These are phyloP conservation scores for Colletotrichum sp. DNA, from an alignment of 2,329 filamentous ascomycete genomes.

Conservation along the genomic window DNA sequence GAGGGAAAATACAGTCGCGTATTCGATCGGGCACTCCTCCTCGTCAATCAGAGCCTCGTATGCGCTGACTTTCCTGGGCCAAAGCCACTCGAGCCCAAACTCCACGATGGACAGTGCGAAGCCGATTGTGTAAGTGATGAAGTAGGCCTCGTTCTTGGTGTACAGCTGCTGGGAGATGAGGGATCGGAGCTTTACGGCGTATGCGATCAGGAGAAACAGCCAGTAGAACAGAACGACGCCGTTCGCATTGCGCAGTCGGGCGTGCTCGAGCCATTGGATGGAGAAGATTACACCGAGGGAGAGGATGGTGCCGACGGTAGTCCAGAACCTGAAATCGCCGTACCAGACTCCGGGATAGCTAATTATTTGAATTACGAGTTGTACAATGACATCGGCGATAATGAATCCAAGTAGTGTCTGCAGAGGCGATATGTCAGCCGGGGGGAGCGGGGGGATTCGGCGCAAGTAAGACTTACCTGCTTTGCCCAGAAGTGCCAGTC, in stretches of 20 bases:
- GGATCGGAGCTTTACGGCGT: slow-evolving; percentile 84
- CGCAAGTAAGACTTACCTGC: slow-evolving; percentile 64
- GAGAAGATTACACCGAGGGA: slow-evolving; percentile 78
- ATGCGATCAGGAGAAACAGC: slow-evolving; percentile 82
- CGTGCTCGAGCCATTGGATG: slow-evolving; percentile 88
- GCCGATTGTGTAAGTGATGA: slow-evolving; percentile 75
- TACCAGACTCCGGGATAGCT: slow-evolving; percentile 74
- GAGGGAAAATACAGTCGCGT: slow-evolving; percentile 91
- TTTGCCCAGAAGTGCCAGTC: slow-evolving; percentile 95
- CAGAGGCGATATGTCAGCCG: slow-evolving; percentile 11
- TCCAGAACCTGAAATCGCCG: slow-evolving; percentile 86
- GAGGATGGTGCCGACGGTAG: slow-evolving; percentile 72
- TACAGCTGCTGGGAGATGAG: slow-evolving; percentile 81
- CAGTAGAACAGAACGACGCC: slow-evolving; percentile 92
- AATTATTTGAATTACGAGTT: slow-evolving; percentile 78
- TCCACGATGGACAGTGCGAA: slow-evolving; percentile 73
- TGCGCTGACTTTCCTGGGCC: slow-evolving; percentile 75
- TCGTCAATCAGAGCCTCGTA: slow-evolving; percentile 65
- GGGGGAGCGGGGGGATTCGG: background rate
- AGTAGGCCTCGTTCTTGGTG: slow-evolving; percentile 71
- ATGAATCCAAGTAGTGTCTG: slow-evolving; percentile 69
- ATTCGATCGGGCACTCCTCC: slow-evolving; percentile 78
- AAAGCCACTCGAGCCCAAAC: slow-evolving; percentile 83
- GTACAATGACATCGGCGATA: slow-evolving; percentile 70
- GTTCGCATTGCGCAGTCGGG: slow-evolving; percentile 82